phyloP scores from a whole-genome alignment of 768 basidiomycete species.

The Russula olivacea region DNA sequence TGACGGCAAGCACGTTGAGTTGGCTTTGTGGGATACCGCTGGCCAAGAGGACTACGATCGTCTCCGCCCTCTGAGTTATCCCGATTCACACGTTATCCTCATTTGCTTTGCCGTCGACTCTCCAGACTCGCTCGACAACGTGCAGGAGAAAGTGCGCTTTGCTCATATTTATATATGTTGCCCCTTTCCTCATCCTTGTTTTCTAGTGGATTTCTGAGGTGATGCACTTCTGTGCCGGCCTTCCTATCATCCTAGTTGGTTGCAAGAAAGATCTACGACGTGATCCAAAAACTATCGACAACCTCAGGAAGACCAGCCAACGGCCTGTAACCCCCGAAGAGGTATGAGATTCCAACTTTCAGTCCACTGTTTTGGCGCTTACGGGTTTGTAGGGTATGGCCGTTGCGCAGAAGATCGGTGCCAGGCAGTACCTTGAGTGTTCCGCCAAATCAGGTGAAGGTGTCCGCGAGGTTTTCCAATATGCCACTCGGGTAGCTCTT shows the following conservation, averaged over 20 bases:
- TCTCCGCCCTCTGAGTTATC: conserved; percentile 94
- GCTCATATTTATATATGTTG: conserved; percentile 2
- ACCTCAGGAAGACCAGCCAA: conserved; percentile 91
- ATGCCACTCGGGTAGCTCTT: conserved; percentile 89
- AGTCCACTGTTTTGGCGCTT: not conserved
- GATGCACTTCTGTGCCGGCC: conserved; percentile 90
- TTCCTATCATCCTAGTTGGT: conserved; percentile 95
- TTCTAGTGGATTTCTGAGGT: conserved; percentile 96
- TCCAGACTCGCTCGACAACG: conserved; percentile 97
- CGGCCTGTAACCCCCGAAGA: conserved; percentile 92
- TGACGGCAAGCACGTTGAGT: conserved; percentile 96
- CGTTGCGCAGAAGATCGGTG: conserved; percentile 93
- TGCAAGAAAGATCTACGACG: conserved; percentile 98
- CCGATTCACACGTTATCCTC: conserved; percentile 99
- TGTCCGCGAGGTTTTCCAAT: conserved; percentile 97
- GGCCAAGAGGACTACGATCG: conserved; percentile 99
- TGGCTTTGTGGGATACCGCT: conserved; percentile 99
- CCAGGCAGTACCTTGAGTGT: conserved; percentile 95
- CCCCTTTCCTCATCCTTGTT: conserved; percentile 1
- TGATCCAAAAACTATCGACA: conserved; percentile 89
- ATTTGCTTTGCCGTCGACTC: conserved; percentile 99
- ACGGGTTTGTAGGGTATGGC: conserved; percentile 68
- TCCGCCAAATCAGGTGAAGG: conserved; percentile 95
- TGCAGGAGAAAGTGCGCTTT: conserved; percentile 90
- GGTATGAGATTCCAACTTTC: conserved; percentile 39